phyloP scores from a whole-genome alignment of 2,329 filamentous ascomycete species.

The Ophiostoma novo-ulmi region DNA sequence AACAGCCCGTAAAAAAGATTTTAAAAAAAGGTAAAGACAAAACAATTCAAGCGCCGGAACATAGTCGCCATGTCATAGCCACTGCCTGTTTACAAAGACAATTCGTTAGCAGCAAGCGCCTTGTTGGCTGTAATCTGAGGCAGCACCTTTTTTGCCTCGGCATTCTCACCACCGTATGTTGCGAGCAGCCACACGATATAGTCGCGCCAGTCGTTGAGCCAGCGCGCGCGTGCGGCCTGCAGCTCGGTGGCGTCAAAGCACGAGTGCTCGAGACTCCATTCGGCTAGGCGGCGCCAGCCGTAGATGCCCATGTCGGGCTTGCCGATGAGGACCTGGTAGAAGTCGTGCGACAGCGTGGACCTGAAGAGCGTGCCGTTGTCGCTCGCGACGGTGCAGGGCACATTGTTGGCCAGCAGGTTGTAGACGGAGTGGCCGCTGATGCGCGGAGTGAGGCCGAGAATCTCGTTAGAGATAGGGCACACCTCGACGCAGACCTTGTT shows the following conservation, averaged over 20 bases:
- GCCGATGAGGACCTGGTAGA: constrained; percentile 70
- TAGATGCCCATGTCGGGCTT: constrained; percentile 60
- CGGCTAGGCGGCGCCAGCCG: constrained; percentile 64
- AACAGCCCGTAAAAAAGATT: background rate
- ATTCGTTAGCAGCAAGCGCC: constrained; percentile 15
- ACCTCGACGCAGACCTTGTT: constrained; percentile 66
- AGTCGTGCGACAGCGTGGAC: constrained; percentile 68
- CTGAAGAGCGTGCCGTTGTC: constrained; percentile 71
- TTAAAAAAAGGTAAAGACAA: background rate
- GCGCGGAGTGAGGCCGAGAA: constrained; percentile 62
- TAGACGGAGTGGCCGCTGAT: constrained; percentile 64
- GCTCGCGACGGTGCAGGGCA: constrained; percentile 68
- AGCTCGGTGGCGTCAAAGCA: constrained; percentile 47
- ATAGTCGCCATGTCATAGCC: background rate
- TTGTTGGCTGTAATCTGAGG: background rate
- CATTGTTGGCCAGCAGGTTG: constrained; percentile 61
- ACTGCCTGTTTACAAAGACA: background rate
- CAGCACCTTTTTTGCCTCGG: constrained; percentile 14
- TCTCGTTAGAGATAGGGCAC: constrained; percentile 73
- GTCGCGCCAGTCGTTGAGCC: constrained; percentile 52
- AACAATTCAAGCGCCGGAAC: background rate
- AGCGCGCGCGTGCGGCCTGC: constrained; percentile 43
- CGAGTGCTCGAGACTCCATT: constrained; percentile 59
- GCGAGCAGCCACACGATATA: constrained; percentile 53
- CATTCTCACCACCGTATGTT: constrained; percentile 33